Evolutionary conservation across 257 asterid genomes (phyloP).

Genomic region (Solanum sejunctum): DNA sequence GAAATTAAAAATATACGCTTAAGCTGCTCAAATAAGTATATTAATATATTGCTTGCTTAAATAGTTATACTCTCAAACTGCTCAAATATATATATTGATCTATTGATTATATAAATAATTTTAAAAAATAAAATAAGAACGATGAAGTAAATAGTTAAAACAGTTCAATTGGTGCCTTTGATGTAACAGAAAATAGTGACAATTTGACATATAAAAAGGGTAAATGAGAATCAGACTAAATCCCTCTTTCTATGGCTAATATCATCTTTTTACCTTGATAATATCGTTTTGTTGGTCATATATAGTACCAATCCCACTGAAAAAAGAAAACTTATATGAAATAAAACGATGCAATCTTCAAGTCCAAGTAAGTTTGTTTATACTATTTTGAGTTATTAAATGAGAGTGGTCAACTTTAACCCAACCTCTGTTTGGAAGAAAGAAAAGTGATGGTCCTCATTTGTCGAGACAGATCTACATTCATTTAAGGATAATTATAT

Average conservation of each 20-base stretch:
- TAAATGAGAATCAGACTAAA: background rate
- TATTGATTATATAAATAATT: too few relatives aligned
- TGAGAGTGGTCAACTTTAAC: background rate
- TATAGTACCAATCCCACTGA: background rate
- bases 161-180: too few relatives aligned
- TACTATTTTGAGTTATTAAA: background rate
- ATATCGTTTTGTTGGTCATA: background rate
- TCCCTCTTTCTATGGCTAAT: background rate
- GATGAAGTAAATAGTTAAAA: too few relatives aligned
- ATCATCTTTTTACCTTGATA: background rate
- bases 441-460: background rate
- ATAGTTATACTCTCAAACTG: too few relatives aligned
- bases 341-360: background rate
- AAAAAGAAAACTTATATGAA: background rate
- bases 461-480: too few relatives aligned
- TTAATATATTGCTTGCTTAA: fast-evolving
- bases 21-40: too few relatives aligned
- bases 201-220: background rate
- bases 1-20: too few relatives aligned
- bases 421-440: background rate
- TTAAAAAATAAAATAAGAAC: too few relatives aligned
- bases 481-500: fast-evolving
- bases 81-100: too few relatives aligned
- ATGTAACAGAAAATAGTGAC: background rate
- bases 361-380: background rate